These are phyloP conservation scores for Boletus rubroflammeus DNA, from an alignment of 768 basidiomycete genomes.

Conservation along the genomic window DNA sequence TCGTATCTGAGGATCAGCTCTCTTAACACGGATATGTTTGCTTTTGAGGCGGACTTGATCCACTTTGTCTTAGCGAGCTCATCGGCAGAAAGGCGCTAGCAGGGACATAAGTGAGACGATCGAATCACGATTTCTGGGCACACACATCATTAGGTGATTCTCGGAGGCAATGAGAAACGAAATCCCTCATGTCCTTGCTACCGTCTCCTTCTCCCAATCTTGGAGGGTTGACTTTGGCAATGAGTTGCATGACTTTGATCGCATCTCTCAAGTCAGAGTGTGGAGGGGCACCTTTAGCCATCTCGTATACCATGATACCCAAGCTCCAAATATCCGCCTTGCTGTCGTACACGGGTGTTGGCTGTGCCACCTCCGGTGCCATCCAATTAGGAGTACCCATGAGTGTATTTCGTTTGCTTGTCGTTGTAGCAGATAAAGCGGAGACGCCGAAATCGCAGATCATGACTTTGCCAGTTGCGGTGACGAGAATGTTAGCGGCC, in stretches of 20 bases:
- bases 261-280: constrained; percentile 82
- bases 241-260: constrained; percentile 83
- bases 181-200: constrained; percentile 83
- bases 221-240: constrained; percentile 82
- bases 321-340: constrained; percentile 99
- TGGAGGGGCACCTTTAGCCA: constrained; percentile 94
- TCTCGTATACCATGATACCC: constrained; percentile 94
- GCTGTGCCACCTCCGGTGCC: constrained; percentile 96
- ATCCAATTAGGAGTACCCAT: constrained; percentile 99
- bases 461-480: constrained; percentile 84
- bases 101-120: constrained; percentile 6
- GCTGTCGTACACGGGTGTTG: constrained; percentile 87
- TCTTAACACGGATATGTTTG: constrained; percentile 62
- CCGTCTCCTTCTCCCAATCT: constrained; percentile 74
- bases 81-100: constrained; percentile 82
- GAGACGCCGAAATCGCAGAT: constrained; percentile 99
- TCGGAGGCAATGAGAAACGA: constrained; percentile 76
- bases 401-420: constrained; percentile 92
- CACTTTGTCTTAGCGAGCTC: constrained; percentile 85
- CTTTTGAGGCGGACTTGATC: constrained; percentile 76
- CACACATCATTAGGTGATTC: constrained; percentile 77
- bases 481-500: constrained; percentile 93
- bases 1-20: constrained; percentile 82
- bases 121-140: neutral
- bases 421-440: constrained; percentile 76